phyloP scores from a whole-genome alignment of 306 rosid species.

The Glycine latifolia region DNA sequence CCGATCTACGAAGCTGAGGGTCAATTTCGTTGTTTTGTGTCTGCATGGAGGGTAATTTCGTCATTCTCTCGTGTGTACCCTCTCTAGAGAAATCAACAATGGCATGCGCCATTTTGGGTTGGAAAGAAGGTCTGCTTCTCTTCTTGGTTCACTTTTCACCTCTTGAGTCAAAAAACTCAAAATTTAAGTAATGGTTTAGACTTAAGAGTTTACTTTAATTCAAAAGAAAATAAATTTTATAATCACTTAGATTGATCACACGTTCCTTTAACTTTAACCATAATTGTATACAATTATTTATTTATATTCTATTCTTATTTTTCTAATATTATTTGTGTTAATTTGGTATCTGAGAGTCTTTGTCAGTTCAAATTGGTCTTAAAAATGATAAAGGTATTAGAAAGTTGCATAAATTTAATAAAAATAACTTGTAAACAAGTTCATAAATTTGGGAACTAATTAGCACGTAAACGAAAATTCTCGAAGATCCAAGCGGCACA shows the following conservation, averaged over 20 bases:
- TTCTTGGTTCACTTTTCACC: neutral
- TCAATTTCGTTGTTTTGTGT: constrained; percentile 15
- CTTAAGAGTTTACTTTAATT: neutral
- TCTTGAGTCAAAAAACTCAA: constrained; percentile 16
- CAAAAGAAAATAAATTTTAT: no score
- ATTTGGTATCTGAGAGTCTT: neutral
- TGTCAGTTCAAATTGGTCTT: neutral
- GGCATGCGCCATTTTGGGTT: neutral
- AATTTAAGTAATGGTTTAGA: neutral
- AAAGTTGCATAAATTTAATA: neutral
- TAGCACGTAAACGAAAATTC: neutral
- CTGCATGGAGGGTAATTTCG: constrained; percentile 45
- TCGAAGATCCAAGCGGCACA: neutral
- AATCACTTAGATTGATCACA: neutral
- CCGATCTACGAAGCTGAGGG: neutral
- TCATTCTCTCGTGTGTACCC: constrained; percentile 13
- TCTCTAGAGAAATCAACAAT: constrained; percentile 3
- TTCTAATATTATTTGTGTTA: neutral
- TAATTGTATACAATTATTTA: neutral
- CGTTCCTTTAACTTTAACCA: neutral
- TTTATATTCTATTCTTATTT: neutral
- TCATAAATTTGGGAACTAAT: neutral
- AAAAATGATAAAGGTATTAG: neutral
- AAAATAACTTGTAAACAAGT: neutral
- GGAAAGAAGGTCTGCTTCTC: neutral